Evolutionary conservation across 305 asterid genomes (phyloP).

Genomic region (Fraxinus sp.): DNA sequence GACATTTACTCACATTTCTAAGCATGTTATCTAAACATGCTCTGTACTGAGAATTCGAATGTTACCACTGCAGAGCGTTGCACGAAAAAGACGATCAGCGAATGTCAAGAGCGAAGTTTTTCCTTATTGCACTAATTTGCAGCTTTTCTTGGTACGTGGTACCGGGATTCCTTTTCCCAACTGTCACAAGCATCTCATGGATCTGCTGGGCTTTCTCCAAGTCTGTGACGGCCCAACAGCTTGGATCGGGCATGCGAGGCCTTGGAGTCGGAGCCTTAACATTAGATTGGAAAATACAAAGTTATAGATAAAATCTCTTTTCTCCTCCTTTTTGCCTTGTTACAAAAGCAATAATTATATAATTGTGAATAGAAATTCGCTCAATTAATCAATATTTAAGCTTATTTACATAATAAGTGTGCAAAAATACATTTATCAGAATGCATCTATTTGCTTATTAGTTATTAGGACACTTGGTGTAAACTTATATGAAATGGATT

Average conservation of each 20-base stretch:
- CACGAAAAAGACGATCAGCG: slow-evolving; percentile 73
- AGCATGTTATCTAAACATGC: neutral
- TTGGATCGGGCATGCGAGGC: slow-evolving; percentile 87
- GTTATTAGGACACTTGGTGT: no score
- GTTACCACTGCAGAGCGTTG: slow-evolving; percentile 64
- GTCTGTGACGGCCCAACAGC: slow-evolving; percentile 83
- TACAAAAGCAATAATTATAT: no score
- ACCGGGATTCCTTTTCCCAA: slow-evolving; percentile 83
- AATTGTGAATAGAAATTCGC: no score
- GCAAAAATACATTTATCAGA: no score
- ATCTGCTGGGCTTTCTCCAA: slow-evolving; percentile 77
- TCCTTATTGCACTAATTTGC: slow-evolving; percentile 68
- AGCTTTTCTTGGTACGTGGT: slow-evolving; percentile 84
- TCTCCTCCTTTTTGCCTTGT: no score
- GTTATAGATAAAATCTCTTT: no score
- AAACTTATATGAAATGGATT: no score
- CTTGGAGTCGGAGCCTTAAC: slow-evolving; percentile 83
- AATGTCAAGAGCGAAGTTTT: slow-evolving; percentile 79
- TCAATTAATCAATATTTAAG: no score
- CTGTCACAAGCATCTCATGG: slow-evolving; percentile 83
- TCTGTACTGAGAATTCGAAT: neutral
- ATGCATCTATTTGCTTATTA: no score
- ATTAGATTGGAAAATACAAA: slow-evolving; percentile 87
- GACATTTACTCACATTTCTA: neutral
- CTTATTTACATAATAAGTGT: no score